A percentile compares a stretch with the other conserved stretches of the same genome.
These are phyloP conservation scores for Ophiostoma angusticollis DNA, from an alignment of 2,329 filamentous ascomycete genomes.

Conservation along the genomic window DNA sequence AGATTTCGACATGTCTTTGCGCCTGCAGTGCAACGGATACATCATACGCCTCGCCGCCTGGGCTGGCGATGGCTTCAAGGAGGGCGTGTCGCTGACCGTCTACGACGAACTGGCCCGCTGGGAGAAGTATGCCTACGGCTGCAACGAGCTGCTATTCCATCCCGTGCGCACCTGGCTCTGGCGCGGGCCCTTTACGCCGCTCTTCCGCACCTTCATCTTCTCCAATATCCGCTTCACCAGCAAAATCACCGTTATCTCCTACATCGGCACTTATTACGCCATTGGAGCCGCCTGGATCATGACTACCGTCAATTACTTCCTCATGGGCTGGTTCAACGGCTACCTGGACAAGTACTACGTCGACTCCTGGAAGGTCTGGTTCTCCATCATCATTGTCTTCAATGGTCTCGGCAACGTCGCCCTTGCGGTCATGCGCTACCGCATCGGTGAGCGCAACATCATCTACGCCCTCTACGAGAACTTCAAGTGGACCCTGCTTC, in stretches of 20 bases:
- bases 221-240: constrained; percentile 63
- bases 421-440: constrained; percentile 60
- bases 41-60: constrained; percentile 61
- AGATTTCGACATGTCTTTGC: constrained; percentile 72
- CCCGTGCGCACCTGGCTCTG: constrained; percentile 61
- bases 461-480: constrained; percentile 46
- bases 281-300: constrained; percentile 65
- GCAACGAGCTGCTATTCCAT: constrained; percentile 71
- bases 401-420: constrained; percentile 61
- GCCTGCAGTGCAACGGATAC: constrained; percentile 59
- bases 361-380: constrained; percentile 68
- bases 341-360: constrained; percentile 71
- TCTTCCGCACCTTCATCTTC: constrained; percentile 62
- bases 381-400: constrained; percentile 68
- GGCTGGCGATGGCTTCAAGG: constrained; percentile 66
- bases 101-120: constrained; percentile 75
- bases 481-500: constrained; percentile 60
- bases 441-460: constrained; percentile 50
- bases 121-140: constrained; percentile 81
- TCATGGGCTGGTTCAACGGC: constrained; percentile 64
- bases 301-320: constrained; percentile 61
- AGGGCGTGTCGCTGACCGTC: constrained; percentile 72
- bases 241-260: constrained; percentile 64
- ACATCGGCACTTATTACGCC: constrained; percentile 71
- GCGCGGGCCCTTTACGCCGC: constrained; percentile 63